Percentiles rank a stretch among this genome's conserved stretches.
These are phyloP conservation scores for Scedosporium aurantiacum DNA, from an alignment of 2,329 filamentous ascomycete genomes.

Conservation along the genomic window DNA sequence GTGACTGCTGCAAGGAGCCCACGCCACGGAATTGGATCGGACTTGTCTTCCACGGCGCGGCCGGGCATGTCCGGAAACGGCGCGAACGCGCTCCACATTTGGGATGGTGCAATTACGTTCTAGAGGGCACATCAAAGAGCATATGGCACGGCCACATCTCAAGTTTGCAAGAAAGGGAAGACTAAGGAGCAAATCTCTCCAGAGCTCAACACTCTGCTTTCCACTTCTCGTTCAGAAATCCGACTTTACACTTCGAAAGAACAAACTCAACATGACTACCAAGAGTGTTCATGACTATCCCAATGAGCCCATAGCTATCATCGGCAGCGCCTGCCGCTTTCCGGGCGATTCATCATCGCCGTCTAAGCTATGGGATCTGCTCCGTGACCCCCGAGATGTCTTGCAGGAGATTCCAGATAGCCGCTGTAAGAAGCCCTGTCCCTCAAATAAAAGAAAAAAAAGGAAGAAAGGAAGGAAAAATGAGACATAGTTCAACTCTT, in stretches of 20 bases:
- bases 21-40: constrained; percentile 10
- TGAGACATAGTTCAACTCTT: not conserved
- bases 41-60: not conserved
- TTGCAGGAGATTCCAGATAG: constrained; percentile 28
- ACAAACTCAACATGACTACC: not conserved
- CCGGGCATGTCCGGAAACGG: not conserved
- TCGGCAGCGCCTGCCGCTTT: constrained; percentile 36
- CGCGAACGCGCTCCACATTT: not conserved
- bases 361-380: constrained; percentile 31
- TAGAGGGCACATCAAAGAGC: not conserved
- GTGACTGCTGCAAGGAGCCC: constrained; percentile 1
- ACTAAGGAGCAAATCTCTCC: not conserved
- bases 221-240: not conserved
- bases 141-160: not conserved
- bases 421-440: constrained; percentile 19
- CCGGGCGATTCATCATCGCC: constrained; percentile 30
- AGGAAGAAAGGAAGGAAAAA: too few relatives aligned
- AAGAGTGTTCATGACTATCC: not conserved
- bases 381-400: constrained; percentile 18
- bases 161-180: not conserved
- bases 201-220: constrained; percentile 1
- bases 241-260: not conserved
- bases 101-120: not conserved
- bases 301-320: constrained; percentile 8
- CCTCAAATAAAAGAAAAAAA: too few relatives aligned